Conservation (phyloP, 495 filamentous ascomycete genomes). For the Lasiosphaeria ovina region DNA sequence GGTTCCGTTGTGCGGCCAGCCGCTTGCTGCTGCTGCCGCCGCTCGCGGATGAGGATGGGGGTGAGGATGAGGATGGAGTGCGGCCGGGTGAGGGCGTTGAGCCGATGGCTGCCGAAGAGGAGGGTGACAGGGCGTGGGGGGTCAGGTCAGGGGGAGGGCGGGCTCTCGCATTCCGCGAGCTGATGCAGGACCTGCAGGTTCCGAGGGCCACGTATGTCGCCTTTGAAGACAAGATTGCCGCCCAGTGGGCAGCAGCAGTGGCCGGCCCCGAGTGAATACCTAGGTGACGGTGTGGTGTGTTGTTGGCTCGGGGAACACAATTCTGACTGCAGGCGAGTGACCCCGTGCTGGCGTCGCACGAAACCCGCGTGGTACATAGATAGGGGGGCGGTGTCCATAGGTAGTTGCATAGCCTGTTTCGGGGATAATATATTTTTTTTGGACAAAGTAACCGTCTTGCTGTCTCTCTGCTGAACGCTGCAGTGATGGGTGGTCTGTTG, state of each 20-base stretch:
- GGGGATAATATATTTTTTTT: too few species aligned
- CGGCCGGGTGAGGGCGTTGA: background rate
- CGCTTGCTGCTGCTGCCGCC: constrained; percentile 11
- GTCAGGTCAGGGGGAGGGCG: constrained; percentile 12
- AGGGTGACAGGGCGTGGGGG: background rate
- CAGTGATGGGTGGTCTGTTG: too few species aligned
- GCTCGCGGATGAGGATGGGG: background rate
- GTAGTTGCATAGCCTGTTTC: too few species aligned
- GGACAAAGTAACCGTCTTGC: too few species aligned
- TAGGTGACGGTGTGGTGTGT: background rate
- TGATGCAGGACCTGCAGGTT: constrained; percentile 28
- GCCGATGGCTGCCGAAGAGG: background rate
- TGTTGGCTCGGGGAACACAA: too few species aligned
- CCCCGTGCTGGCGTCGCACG: too few species aligned
- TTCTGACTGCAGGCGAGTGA: too few species aligned
- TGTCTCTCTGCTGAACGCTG: too few species aligned
- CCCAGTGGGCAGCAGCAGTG: constrained; percentile 4
- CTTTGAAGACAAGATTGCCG: constrained; percentile 25
- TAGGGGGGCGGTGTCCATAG: too few species aligned
- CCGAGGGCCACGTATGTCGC: constrained; percentile 12
- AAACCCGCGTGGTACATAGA: too few species aligned
- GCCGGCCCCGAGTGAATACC: background rate
- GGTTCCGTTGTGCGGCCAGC: constrained; percentile 17
- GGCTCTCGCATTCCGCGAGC: constrained; percentile 19
- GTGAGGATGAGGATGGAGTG: background rate